These are phyloP conservation scores for Jackrogersella multiformis DNA, from an alignment of 495 filamentous ascomycete genomes.

Conservation along the genomic window DNA sequence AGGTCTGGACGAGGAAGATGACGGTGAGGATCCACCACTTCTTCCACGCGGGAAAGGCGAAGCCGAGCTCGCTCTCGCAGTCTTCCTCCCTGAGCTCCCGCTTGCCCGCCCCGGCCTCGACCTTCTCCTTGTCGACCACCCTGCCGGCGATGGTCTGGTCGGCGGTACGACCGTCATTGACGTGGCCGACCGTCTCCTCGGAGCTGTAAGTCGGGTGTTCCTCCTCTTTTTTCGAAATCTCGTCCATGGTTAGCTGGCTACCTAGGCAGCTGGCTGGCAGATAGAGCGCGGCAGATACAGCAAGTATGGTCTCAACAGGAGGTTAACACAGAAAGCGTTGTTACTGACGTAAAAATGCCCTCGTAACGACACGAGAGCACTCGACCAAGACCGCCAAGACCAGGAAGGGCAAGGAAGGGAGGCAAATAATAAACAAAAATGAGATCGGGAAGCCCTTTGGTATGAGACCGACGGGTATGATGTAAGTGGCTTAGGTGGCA, in stretches of 20 bases:
- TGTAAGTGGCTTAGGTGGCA: conserved; percentile 33
- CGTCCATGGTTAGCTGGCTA: conserved; percentile 25
- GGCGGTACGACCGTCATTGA: conserved; percentile 16
- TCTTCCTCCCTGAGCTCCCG: conserved; percentile 70
- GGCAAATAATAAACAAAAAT: conserved; percentile 33
- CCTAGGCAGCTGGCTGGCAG: not conserved
- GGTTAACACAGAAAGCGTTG: too few species aligned
- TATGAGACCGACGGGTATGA: conserved; percentile 19
- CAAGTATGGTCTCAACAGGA: too few species aligned
- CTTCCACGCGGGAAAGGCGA: conserved; percentile 69
- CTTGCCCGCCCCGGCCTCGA: conserved; percentile 45
- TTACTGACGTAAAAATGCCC: conserved; percentile 9
- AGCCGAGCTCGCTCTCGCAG: conserved; percentile 72
- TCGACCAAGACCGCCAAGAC: conserved; percentile 16
- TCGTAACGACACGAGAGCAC: conserved; percentile 10
- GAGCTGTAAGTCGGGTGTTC: conserved; percentile 39
- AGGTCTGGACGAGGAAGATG: conserved; percentile 79
- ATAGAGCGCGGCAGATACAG: not conserved
- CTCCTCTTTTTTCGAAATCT: conserved; percentile 32
- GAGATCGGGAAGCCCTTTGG: conserved; percentile 10
- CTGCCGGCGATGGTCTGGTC: conserved; percentile 25
- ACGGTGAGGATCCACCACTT: conserved; percentile 79
- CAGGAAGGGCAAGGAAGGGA: conserved; percentile 2
- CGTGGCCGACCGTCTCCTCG: conserved; percentile 39
- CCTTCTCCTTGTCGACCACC: conserved; percentile 37